Conservation (phyloP, 1,284 basidiomycete genomes). For the Boletellus deceptivus region DNA sequence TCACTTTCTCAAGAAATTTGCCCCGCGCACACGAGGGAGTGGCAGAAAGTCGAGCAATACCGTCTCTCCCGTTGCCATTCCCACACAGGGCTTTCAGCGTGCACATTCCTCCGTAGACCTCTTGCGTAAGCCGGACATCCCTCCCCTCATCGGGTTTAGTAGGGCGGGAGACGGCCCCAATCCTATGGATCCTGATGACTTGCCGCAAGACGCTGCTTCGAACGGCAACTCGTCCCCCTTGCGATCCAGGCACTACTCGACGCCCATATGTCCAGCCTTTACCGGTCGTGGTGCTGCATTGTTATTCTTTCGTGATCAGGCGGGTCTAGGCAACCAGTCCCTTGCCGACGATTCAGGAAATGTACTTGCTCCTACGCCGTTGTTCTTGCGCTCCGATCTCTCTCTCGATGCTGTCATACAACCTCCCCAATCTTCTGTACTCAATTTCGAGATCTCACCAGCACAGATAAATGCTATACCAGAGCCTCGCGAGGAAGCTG, state of each 20-base stretch:
- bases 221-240: constrained; percentile 24
- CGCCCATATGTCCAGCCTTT: constrained; percentile 13
- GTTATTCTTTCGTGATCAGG: constrained; percentile 11
- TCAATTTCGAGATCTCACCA: constrained; percentile 1
- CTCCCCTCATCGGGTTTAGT: constrained; percentile 38
- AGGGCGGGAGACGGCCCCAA: constrained; percentile 28
- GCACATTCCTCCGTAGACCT: constrained; percentile 35
- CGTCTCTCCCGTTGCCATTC: constrained; percentile 16
- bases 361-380: constrained; percentile 15
- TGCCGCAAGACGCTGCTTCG: constrained; percentile 31
- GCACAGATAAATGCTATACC: constrained; percentile 3
- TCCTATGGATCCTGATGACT: constrained; percentile 32
- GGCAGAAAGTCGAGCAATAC: constrained; percentile 22
- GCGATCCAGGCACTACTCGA: constrained; percentile 24
- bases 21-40: constrained; percentile 28
- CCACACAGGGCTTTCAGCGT: constrained; percentile 23
- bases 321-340: neutral
- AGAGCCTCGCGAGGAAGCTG: constrained; percentile 5
- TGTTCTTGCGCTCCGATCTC: constrained; percentile 9
- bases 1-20: constrained; percentile 41
- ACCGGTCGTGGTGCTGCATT: constrained; percentile 9
- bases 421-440: constrained; percentile 4
- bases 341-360: constrained; percentile 2
- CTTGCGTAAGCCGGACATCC: constrained; percentile 44
- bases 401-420: constrained; percentile 9